These are phyloP conservation scores for Tulasnella sp. DNA, from an alignment of 768 basidiomycete species.

Conservation along the genomic window DNA sequence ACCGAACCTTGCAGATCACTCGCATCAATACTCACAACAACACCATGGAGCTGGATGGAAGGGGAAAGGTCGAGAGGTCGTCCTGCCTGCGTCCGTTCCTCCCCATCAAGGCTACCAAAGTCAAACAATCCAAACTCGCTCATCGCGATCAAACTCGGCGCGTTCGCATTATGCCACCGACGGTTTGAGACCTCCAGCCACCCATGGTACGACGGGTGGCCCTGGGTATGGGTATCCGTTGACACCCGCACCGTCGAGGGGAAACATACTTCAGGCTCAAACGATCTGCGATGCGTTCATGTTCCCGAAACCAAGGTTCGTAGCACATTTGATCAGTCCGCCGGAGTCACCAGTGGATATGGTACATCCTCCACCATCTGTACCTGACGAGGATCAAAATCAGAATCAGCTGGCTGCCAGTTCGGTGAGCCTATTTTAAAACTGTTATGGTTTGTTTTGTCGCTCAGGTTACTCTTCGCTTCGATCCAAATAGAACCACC, in stretches of 20 bases:
- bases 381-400: too few relatives aligned
- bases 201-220: not conserved
- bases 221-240: too few relatives aligned
- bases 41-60: not conserved
- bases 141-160: not conserved
- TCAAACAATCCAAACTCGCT: not conserved
- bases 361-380: too few relatives aligned
- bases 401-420: too few relatives aligned
- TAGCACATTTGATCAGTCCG: constrained; percentile 8
- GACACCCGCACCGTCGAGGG: not conserved
- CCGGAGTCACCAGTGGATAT: not conserved
- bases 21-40: not conserved
- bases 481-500: not conserved
- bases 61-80: not conserved
- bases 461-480: too few relatives aligned
- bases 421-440: too few relatives aligned
- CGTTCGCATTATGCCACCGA: not conserved
- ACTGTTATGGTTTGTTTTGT: too few relatives aligned
- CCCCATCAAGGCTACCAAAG: not conserved
- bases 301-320: constrained; percentile 14
- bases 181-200: not conserved
- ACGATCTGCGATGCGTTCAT: constrained; percentile 16
- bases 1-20: constrained; percentile 1
- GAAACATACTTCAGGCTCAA: constrained; percentile 7
- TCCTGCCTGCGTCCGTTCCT: not conserved